Conservation (phyloP, 2,329 filamentous ascomycete genomes). For the Aphanocladium album region DNA sequence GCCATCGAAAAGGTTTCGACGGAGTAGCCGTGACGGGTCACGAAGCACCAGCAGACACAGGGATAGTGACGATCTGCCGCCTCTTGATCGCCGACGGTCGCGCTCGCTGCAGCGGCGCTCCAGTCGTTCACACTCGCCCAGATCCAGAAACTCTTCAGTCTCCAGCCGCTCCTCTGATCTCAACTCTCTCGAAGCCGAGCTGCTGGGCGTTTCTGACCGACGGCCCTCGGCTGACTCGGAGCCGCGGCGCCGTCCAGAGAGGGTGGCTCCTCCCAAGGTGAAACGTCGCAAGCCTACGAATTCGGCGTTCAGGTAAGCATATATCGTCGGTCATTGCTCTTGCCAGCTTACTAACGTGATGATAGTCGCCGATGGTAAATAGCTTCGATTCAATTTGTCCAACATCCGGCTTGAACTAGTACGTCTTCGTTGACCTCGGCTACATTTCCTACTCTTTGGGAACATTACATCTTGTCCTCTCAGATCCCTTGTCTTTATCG, state of each 20-base stretch:
- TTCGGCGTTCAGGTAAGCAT: slow-evolving; percentile 11
- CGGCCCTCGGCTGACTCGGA: slow-evolving; percentile 6
- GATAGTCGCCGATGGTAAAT: slow-evolving; percentile 3
- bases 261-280: not conserved
- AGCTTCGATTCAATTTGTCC: too few relatives aligned
- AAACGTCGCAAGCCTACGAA: slow-evolving; percentile 9
- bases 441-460: too few relatives aligned
- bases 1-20: not conserved
- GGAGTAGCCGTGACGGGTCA: slow-evolving; percentile 1
- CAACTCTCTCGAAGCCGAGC: slow-evolving; percentile 12
- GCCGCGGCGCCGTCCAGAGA: not conserved
- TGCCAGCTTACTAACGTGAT: not conserved
- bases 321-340: too few relatives aligned
- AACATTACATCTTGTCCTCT: too few relatives aligned
- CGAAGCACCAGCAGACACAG: not conserved
- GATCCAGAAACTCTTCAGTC: slow-evolving; percentile 6
- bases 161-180: slow-evolving; percentile 12
- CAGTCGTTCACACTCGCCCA: not conserved
- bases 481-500: not conserved
- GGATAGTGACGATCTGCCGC: slow-evolving; percentile 2
- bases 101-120: slow-evolving; percentile 3
- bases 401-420: not conserved
- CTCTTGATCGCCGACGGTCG: not conserved
- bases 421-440: not conserved
- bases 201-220: slow-evolving; percentile 10